Evolutionary conservation across 2,329 filamentous ascomycete species (phyloP), one percentile per base, ranked within the genome.

Genomic region (Penicillium hesseltinei): DNA sequence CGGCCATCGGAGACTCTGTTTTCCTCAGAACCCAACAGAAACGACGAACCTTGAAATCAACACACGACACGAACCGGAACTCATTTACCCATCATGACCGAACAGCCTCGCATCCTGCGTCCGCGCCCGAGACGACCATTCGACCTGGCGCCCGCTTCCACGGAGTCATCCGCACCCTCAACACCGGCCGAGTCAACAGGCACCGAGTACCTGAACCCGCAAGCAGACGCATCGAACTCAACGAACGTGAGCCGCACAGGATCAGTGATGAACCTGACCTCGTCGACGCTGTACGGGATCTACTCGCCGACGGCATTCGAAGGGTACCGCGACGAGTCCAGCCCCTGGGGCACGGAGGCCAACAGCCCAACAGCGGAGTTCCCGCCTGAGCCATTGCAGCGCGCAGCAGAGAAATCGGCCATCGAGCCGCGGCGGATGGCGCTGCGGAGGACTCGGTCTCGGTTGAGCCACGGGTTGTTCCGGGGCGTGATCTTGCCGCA

Each of bases 261-360:
- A 63, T 96, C 91, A 10, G 84, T 91, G 56, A 80, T 92, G 69
- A 96, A 97, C 71, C 82, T 99, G 59, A 96, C 91, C 4, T 88
- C 90, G 10, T 92, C 91, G 2, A 96, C 94, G 0, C 83, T 99
- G 5, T 90, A 89, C 65, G 93, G 94, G 54, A 99, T 99, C 68
- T 99, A 96, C 79, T 87, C 87, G 11, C 86, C 86, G 7, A 84
- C 84, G 0, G 81, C 82, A 33, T 83, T 83, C 57, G 79, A 83
- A 44, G 75, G 62, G 76, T 82, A 63, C 73, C 79, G 68, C 58
- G 84, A 85, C 62, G 86, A 87, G 60, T 74, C 81, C 54, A 92
- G 88, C 11, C 91, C 91, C 2, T 94, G 88, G 88, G 90, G 88
- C 25, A 89, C 87, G 0, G 91, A 90, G 36, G 84, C 88, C 33